Evolutionary conservation across 345 rosid species (phyloP).

Genomic region (Bruguiera sexangula): DNA sequence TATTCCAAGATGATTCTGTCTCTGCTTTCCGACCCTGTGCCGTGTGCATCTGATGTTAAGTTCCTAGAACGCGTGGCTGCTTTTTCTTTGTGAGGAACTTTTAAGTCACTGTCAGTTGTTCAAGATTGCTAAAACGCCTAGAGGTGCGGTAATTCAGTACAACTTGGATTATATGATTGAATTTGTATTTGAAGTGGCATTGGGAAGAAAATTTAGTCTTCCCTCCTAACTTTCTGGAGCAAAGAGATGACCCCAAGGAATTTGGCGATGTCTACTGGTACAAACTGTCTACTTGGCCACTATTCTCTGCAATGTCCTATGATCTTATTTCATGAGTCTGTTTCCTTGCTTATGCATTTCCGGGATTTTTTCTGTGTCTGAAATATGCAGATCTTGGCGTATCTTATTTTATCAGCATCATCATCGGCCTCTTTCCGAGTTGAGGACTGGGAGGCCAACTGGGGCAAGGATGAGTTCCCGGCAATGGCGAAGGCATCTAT

Average conservation of each 20-base stretch:
- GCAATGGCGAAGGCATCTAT: constrained; percentile 73
- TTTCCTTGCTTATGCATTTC: too few relatives aligned
- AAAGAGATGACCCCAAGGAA: not conserved
- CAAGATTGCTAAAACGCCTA: constrained; percentile 11
- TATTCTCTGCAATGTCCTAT: not conserved
- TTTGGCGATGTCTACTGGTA: too few relatives aligned
- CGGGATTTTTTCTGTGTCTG: not conserved
- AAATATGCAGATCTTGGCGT: constrained; percentile 54
- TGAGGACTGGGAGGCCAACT: constrained; percentile 77
- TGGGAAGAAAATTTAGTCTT: not conserved
- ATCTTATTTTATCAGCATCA: constrained; percentile 83
- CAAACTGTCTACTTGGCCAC: not conserved
- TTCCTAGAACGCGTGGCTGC: not conserved
- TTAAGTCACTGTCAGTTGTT: constrained; percentile 1
- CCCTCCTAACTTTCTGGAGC: not conserved
- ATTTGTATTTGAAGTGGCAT: not conserved
- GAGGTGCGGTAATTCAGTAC: constrained; percentile 13
- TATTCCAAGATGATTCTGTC: constrained; percentile 20
- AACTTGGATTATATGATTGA: not conserved
- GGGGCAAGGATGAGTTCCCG: constrained; percentile 84
- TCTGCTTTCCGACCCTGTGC: constrained; percentile 14
- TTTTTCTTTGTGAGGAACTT: not conserved
- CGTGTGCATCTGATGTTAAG: not conserved
- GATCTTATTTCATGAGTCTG: not conserved
- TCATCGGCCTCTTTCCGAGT: constrained; percentile 78